Evolutionary conservation across 2,329 filamentous ascomycete species (phyloP).

Genomic region (Penicillium crustosum): DNA sequence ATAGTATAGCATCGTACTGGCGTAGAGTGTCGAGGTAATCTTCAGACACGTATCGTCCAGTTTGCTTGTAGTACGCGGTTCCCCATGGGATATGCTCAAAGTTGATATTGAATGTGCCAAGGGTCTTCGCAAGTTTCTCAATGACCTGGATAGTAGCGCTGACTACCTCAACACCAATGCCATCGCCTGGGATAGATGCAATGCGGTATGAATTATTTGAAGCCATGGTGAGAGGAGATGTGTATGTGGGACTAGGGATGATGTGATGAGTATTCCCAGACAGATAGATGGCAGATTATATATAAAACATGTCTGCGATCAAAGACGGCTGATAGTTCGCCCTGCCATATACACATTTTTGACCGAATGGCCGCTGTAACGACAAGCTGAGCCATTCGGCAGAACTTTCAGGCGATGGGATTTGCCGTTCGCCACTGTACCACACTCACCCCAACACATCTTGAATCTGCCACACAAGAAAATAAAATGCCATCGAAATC

Average conservation of each 20-base stretch:
- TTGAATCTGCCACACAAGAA: neutral
- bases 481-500: slow-evolving; percentile 9
- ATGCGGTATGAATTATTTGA: slow-evolving; percentile 47
- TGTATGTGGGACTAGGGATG: neutral
- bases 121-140: slow-evolving; percentile 45
- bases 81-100: slow-evolving; percentile 50
- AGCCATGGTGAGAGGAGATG: slow-evolving; percentile 2
- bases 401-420: slow-evolving; percentile 22
- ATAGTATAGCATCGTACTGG: slow-evolving; percentile 57
- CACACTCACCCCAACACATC: neutral
- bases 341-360: neutral
- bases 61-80: slow-evolving; percentile 46
- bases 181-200: slow-evolving; percentile 63
- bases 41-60: slow-evolving; percentile 55
- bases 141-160: slow-evolving; percentile 53
- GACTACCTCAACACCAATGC: slow-evolving; percentile 65
- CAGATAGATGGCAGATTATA: too few species aligned
- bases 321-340: too few species aligned
- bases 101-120: slow-evolving; percentile 50
- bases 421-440: too few species aligned
- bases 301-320: too few species aligned
- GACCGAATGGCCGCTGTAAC: neutral
- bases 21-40: slow-evolving; percentile 53
- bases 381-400: neutral
- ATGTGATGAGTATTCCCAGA: too few species aligned